Conservation (phyloP, 768 basidiomycete genomes). For the Serendipita sp. region DNA sequence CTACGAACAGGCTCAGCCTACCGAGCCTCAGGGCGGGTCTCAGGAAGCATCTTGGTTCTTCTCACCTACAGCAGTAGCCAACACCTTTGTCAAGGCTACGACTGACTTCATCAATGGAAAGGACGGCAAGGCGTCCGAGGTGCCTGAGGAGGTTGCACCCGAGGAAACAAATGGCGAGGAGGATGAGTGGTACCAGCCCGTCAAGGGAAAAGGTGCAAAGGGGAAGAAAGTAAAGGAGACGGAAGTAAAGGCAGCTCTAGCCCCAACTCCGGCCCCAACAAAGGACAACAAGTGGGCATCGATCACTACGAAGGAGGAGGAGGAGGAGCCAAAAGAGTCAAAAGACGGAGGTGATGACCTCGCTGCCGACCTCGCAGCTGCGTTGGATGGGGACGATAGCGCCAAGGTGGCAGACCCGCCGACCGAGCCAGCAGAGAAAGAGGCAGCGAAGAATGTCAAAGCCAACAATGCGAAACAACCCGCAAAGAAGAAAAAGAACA, state of each 20-base stretch:
- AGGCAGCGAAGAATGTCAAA: not conserved
- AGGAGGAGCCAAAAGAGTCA: too few species aligned
- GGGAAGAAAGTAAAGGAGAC: not conserved
- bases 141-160: not conserved
- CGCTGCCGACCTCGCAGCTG: not conserved
- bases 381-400: not conserved
- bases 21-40: not conserved
- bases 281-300: not conserved
- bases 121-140: not conserved
- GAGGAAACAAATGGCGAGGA: not conserved
- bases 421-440: not conserved
- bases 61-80: not conserved
- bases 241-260: not conserved
- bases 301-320: not conserved
- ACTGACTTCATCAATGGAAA: not conserved
- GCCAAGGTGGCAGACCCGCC: not conserved
- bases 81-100: not conserved
- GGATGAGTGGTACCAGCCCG: not conserved
- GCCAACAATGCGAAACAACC: not conserved
- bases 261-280: not conserved
- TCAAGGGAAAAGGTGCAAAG: not conserved
- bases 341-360: not conserved
- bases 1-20: not conserved
- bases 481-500: constrained; percentile 6
- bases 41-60: not conserved